A percentile compares a stretch with the other conserved stretches of the same genome.
Conservation (phyloP, 805 yeast genomes). For the Candida montana region DNA sequence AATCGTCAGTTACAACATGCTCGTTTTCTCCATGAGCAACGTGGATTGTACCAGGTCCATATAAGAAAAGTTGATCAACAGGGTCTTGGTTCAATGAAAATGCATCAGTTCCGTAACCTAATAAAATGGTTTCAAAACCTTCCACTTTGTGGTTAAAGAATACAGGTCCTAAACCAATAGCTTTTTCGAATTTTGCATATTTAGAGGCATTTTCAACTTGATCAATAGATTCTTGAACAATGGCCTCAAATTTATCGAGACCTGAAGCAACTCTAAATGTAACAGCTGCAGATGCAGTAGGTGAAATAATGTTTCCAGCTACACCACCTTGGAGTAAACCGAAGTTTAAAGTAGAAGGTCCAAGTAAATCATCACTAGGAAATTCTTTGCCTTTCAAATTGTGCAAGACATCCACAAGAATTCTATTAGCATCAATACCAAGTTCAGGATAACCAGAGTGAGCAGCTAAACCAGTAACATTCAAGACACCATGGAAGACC, state of each 20-base stretch:
- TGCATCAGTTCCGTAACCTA: constrained; percentile 48
- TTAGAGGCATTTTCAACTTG: constrained; percentile 19
- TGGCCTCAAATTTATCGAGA: constrained; percentile 29
- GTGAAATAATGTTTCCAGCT: constrained; percentile 60
- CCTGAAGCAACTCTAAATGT: constrained; percentile 48
- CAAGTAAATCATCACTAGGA: constrained; percentile 47
- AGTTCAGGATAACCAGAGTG: constrained; percentile 68
- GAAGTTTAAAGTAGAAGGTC: constrained; percentile 53
- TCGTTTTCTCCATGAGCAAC: constrained; percentile 58
- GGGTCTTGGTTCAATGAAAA: constrained; percentile 32
- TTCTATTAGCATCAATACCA: constrained; percentile 54
- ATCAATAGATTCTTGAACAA: constrained; percentile 29
- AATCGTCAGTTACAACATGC: constrained; percentile 39
- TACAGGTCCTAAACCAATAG: constrained; percentile 31
- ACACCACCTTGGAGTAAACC: constrained; percentile 56
- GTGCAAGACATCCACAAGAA: constrained; percentile 43
- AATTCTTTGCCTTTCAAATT: constrained; percentile 35
- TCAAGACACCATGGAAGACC: constrained; percentile 32
- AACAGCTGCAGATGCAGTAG: constrained; percentile 41
- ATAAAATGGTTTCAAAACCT: constrained; percentile 48
- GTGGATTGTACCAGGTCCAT: constrained; percentile 58
- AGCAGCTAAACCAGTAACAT: constrained; percentile 45
- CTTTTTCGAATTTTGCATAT: constrained; percentile 6
- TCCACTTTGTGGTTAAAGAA: constrained; percentile 50
- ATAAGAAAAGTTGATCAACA: constrained; percentile 37